A percentile compares a stretch with the other conserved stretches of the same genome.
Evolutionary conservation across 495 filamentous ascomycete genomes (phyloP).

Genomic region (Symbiotaphrina buchneri): DNA sequence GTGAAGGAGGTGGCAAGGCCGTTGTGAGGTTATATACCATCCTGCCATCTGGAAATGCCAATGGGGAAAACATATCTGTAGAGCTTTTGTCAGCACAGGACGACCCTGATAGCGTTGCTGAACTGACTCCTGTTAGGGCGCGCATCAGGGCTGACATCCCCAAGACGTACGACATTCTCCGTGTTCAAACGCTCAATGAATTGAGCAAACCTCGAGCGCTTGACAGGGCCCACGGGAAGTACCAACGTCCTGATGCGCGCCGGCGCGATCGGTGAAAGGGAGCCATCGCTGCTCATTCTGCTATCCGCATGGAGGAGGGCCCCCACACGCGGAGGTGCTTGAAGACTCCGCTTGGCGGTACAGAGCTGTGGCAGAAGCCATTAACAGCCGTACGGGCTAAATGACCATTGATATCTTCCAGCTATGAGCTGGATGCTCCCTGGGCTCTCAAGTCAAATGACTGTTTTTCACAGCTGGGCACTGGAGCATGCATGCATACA

Average conservation of each 20-base stretch:
- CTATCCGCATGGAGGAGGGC: too few relatives aligned
- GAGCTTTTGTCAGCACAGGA: conserved; percentile 1
- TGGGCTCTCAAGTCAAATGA: too few relatives aligned
- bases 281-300: too few relatives aligned
- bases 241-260: conserved; percentile 69
- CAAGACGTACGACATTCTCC: conserved; percentile 68
- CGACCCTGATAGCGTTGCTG: conserved; percentile 1
- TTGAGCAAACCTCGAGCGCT: conserved; percentile 50
- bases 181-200: conserved; percentile 59
- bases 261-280: conserved; percentile 70
- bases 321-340: too few relatives aligned
- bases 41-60: conserved; percentile 73
- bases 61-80: conserved; percentile 81
- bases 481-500: too few relatives aligned
- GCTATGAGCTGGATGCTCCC: too few relatives aligned
- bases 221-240: conserved; percentile 69
- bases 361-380: too few relatives aligned
- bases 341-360: too few relatives aligned
- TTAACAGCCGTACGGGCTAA: too few relatives aligned
- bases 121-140: conserved; percentile 74
- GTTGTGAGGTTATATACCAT: conserved; percentile 81
- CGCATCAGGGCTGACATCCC: conserved; percentile 76
- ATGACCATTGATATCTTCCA: too few relatives aligned
- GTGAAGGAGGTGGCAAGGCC: conserved; percentile 51
- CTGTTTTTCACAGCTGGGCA: too few relatives aligned